Percentiles rank a stretch among this genome's conserved stretches.
These are phyloP conservation scores for Corymbia calophylla DNA, from an alignment of 441 rosid genomes.

Conservation along the genomic window DNA sequence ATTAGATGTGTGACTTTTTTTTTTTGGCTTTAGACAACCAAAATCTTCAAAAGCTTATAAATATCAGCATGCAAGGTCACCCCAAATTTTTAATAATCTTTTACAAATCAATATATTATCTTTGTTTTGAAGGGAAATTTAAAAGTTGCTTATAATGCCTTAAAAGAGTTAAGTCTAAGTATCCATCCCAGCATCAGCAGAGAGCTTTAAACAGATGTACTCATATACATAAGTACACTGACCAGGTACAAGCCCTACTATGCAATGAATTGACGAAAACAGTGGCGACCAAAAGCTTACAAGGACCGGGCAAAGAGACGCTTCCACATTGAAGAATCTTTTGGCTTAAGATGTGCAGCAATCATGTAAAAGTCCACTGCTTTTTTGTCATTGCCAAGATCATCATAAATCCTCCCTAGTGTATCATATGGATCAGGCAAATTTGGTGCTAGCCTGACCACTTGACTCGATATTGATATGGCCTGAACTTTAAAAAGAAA, in stretches of 20 bases:
- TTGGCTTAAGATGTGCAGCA: constrained; percentile 62
- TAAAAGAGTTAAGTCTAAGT: not conserved
- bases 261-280: not conserved
- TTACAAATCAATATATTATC: not conserved
- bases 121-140: not conserved
- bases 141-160: not conserved
- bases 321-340: constrained; percentile 73
- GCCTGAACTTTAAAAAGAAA: constrained; percentile 40
- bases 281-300: constrained; percentile 35
- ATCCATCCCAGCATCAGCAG: not conserved
- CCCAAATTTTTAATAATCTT: not conserved
- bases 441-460: constrained; percentile 60
- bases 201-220: not conserved
- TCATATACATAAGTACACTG: not conserved
- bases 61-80: not conserved
- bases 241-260: not conserved
- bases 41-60: not conserved
- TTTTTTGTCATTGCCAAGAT: constrained; percentile 60
- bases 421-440: constrained; percentile 68
- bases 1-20: not conserved
- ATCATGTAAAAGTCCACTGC: constrained; percentile 62
- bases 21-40: not conserved
- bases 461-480: constrained; percentile 48
- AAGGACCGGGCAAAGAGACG: constrained; percentile 56
- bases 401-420: constrained; percentile 57